A percentile compares a stretch with the other conserved stretches of the same genome.
Evolutionary conservation across 176 grass and related monocot species (phyloP).

Genomic region (Pontederia crassipes): DNA sequence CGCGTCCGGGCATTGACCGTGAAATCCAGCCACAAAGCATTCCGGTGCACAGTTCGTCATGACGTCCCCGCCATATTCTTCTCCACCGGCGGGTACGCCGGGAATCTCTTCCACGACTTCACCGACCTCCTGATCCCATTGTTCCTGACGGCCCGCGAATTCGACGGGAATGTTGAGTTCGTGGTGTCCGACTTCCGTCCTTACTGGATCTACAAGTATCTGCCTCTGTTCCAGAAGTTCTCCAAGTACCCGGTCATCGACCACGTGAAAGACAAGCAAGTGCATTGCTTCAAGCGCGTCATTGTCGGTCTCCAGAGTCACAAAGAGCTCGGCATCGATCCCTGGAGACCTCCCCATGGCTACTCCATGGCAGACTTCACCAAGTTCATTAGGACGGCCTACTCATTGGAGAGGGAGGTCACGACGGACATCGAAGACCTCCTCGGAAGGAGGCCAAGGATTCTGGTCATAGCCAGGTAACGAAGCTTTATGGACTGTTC

Average conservation of each 20-base stretch:
- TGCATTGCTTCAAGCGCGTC: conserved; percentile 48
- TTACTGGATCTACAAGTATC: conserved; percentile 62
- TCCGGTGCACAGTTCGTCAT: conserved; percentile 38
- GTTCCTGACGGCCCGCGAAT: conserved; percentile 44
- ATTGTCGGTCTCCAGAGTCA: conserved; percentile 45
- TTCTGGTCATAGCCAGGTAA: conserved; percentile 42
- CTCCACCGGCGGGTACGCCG: conserved; percentile 56
- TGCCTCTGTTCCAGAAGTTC: conserved; percentile 40
- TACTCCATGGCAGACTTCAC: conserved; percentile 57
- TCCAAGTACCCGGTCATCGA: conserved; percentile 46
- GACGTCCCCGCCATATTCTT: conserved; percentile 45
- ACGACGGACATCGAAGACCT: conserved; percentile 33
- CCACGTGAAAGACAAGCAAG: conserved; percentile 39
- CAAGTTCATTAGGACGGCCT: conserved; percentile 36
- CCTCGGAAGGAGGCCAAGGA: conserved; percentile 27
- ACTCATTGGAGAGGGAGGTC: conserved; percentile 24
- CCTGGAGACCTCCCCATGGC: conserved; percentile 39
- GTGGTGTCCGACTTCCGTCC: conserved; percentile 52
- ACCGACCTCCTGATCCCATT: conserved; percentile 47
- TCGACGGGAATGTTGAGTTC: conserved; percentile 58
- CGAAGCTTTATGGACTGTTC: no score
- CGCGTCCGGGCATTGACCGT: background rate
- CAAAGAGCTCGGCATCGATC: conserved; percentile 64
- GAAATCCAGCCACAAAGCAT: background rate
- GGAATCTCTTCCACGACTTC: conserved; percentile 86